These are phyloP conservation scores for Ormosia emarginata DNA, from an alignment of 306 rosid species.

Conservation along the genomic window DNA sequence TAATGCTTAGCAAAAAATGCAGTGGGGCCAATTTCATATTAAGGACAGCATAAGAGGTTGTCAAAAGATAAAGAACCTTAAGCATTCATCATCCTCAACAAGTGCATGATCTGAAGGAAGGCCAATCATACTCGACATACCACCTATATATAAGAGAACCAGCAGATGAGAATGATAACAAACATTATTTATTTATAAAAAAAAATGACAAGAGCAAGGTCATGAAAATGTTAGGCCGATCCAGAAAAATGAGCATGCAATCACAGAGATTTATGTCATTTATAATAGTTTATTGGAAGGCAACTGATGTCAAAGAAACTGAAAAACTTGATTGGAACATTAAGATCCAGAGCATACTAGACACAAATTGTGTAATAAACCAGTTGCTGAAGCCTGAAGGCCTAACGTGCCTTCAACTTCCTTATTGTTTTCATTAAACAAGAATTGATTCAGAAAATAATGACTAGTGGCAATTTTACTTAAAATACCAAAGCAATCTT, in stretches of 20 bases:
- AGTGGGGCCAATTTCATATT: not conserved
- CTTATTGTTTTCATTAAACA: not conserved
- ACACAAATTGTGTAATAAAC: not conserved
- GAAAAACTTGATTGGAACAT: not conserved
- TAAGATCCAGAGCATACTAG: constrained; percentile 14
- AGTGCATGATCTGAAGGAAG: constrained; percentile 96
- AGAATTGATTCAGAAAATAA: constrained; percentile 4
- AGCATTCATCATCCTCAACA: constrained; percentile 78
- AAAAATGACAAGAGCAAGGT: constrained; percentile 3
- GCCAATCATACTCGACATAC: constrained; percentile 85
- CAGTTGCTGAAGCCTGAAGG: not conserved
- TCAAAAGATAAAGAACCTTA: constrained; percentile 54
- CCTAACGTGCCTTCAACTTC: not conserved
- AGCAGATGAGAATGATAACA: constrained; percentile 5
- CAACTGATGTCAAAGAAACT: not conserved
- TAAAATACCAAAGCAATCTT: not conserved
- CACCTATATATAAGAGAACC: constrained; percentile 46
- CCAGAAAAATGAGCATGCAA: not conserved
- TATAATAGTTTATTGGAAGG: not conserved
- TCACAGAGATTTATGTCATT: not conserved
- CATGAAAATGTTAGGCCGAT: not conserved
- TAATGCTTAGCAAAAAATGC: constrained; percentile 16
- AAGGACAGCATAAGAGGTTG: constrained; percentile 15
- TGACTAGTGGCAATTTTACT: not conserved
- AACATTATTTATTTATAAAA: not conserved